phyloP scores from a whole-genome alignment of 2,329 filamentous ascomycete species.

The Colletotrichum sansevieriae region DNA sequence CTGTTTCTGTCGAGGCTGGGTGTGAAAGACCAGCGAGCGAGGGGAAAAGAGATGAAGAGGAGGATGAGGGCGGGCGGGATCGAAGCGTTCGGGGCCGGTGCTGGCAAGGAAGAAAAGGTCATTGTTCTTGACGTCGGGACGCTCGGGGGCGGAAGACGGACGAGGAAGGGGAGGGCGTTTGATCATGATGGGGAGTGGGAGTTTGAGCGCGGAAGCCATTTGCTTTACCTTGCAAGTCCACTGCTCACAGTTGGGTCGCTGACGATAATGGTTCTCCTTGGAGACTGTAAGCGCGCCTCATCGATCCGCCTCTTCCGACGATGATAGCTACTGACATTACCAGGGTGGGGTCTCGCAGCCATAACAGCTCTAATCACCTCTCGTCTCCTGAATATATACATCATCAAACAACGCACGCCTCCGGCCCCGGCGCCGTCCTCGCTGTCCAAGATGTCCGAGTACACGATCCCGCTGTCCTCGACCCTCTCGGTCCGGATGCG shows the following conservation, averaged over 20 bases:
- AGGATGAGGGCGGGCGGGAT: constrained; percentile 43
- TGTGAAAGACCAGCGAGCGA: constrained; percentile 49
- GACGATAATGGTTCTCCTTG: constrained; percentile 59
- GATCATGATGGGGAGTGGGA: constrained; percentile 49
- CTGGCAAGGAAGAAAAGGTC: constrained; percentile 3
- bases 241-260: constrained; percentile 60
- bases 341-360: constrained; percentile 62
- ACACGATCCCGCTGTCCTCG: constrained; percentile 65
- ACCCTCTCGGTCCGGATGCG: constrained; percentile 66
- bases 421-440: constrained; percentile 5
- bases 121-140: constrained; percentile 44
- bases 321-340: constrained; percentile 41
- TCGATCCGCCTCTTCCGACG: not conserved
- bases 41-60: constrained; percentile 44
- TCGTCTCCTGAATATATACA: constrained; percentile 67
- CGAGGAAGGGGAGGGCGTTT: constrained; percentile 43
- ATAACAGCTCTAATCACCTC: constrained; percentile 64
- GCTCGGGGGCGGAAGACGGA: constrained; percentile 34
- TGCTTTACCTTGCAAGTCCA: constrained; percentile 62
- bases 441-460: constrained; percentile 53
- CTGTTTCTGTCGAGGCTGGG: constrained; percentile 44
- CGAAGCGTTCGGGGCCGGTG: constrained; percentile 17
- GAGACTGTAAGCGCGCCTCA: constrained; percentile 53
- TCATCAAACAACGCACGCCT: constrained; percentile 64
- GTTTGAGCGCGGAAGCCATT: constrained; percentile 61